Base-by-base conservation (phyloP, 2,329 filamentous ascomycete species). In the Furcasterigmium sp. region DNA sequence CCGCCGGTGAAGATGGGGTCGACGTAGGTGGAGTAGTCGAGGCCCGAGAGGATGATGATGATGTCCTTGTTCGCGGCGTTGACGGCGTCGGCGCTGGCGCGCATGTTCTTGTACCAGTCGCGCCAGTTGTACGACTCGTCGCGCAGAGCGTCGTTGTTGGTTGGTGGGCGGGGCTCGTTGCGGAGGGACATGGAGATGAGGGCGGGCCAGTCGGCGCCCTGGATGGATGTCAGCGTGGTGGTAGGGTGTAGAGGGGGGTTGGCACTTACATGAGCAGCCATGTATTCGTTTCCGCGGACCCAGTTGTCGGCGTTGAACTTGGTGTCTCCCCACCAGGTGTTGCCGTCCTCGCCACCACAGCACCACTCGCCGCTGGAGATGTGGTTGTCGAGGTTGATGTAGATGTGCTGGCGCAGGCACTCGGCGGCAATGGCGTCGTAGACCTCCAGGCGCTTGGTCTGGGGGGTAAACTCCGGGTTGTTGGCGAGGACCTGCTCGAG, bases 1-100 rank as follows among this genome's bases (percentile, higher is more conserved):
- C 64, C 65, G 8, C 71, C 73, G 3, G 63, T 60, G 15, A 75
- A 69, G 5, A 81, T 65, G 7, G 76, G 75, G 1, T 67, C 67
- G 7, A 81, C 57, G 20, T 65, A 73, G 0, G 75, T 78, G 56
- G 80, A 77, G 58, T 69, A 82, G 55, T 72, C 68, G 17, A 82
- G 64, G 0, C 78, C 78, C 4, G 77, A 81, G 19, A 76, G 54
- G 59, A 76, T 72, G 46, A 76, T 67, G 15, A 75, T 56, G 3
- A 72, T 55, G 43, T 67, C 57, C 0, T 65, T 58, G 52, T 76
- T 74, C 4, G 66, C 68, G 15, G 52, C 51, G 56, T 73, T 62
- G 43, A 76, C 64, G 2, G 63, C 57, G 20, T 60, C 53, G 3
- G 70, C 67, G 19, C 67, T 70, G 6, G 65, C 58, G 13, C 67